Evolutionary conservation across 768 basidiomycete species (phyloP).

Genomic region (Tricholoma furcatifolium): DNA sequence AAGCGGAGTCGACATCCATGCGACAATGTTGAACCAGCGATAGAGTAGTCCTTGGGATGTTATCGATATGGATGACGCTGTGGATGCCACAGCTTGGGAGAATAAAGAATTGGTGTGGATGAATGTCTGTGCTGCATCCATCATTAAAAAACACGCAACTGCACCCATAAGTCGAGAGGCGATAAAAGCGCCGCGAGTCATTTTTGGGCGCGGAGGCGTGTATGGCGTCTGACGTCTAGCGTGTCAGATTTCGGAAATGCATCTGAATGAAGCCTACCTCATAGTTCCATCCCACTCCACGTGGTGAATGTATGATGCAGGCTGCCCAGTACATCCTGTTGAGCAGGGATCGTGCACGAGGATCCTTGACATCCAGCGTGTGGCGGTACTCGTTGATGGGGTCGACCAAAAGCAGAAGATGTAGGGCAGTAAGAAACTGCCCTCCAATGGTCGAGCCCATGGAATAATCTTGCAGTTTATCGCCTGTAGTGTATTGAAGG

Average conservation of each 20-base stretch:
- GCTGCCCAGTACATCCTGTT: constrained; percentile 17
- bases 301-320: constrained; percentile 12
- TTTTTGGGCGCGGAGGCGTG: neutral
- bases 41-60: constrained; percentile 16
- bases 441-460: constrained; percentile 12
- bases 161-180: constrained; percentile 7
- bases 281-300: constrained; percentile 21
- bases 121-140: constrained; percentile 20
- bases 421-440: constrained; percentile 18
- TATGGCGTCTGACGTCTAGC: constrained; percentile 1
- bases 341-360: constrained; percentile 6
- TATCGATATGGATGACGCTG: constrained; percentile 9
- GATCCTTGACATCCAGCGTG: constrained; percentile 13
- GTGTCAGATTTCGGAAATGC: too few species aligned
- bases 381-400: constrained; percentile 18
- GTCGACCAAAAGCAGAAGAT: constrained; percentile 16
- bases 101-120: constrained; percentile 17
- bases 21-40: constrained; percentile 7
- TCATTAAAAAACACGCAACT: constrained; percentile 14
- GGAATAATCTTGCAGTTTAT: constrained; percentile 16
- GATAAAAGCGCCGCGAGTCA: constrained; percentile 11
- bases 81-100: too few species aligned
- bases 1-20: constrained; percentile 1
- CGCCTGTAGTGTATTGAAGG: constrained; percentile 13
- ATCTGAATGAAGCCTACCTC: constrained; percentile 16